These are phyloP conservation scores for Pseudofabraea citricarpa DNA, from an alignment of 2,329 filamentous ascomycete genomes.

Conservation along the genomic window DNA sequence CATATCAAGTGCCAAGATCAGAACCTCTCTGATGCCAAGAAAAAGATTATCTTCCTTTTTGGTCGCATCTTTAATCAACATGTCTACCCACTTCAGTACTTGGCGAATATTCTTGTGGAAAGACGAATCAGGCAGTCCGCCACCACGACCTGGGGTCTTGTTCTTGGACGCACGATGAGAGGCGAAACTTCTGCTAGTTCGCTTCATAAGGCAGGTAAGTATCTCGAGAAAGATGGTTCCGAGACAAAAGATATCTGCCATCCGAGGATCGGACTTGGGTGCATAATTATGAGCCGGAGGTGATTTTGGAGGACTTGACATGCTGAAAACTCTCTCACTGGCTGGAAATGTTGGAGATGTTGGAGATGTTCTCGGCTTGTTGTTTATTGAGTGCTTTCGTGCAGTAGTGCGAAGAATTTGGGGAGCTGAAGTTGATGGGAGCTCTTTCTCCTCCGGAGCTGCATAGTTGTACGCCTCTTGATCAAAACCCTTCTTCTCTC, in stretches of 20 bases:
- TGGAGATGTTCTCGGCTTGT: neutral
- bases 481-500: slow-evolving; percentile 50
- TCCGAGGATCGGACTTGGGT: slow-evolving; percentile 43
- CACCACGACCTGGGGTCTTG: slow-evolving; percentile 44
- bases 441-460: slow-evolving; percentile 53
- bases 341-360: slow-evolving; percentile 15
- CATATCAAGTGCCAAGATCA: slow-evolving; percentile 51
- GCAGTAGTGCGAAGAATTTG: slow-evolving; percentile 5
- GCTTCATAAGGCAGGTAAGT: slow-evolving; percentile 64
- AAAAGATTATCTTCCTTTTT: slow-evolving; percentile 42
- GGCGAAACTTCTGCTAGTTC: slow-evolving; percentile 59
- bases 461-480: slow-evolving; percentile 70
- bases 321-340: slow-evolving; percentile 19
- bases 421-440: slow-evolving; percentile 13
- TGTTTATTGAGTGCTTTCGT: slow-evolving; percentile 5
- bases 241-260: slow-evolving; percentile 68
- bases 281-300: neutral
- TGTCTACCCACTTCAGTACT: slow-evolving; percentile 63
- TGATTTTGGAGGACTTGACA: slow-evolving; percentile 8
- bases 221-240: slow-evolving; percentile 71
- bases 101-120: slow-evolving; percentile 69
- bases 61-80: slow-evolving; percentile 53
- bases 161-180: slow-evolving; percentile 63
- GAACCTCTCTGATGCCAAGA: slow-evolving; percentile 44
- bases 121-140: slow-evolving; percentile 59